Evolutionary conservation across 2,329 filamentous ascomycete species (phyloP), one percentile per base, ranked within the genome.

Genomic region (Bipolaris victoriae): DNA sequence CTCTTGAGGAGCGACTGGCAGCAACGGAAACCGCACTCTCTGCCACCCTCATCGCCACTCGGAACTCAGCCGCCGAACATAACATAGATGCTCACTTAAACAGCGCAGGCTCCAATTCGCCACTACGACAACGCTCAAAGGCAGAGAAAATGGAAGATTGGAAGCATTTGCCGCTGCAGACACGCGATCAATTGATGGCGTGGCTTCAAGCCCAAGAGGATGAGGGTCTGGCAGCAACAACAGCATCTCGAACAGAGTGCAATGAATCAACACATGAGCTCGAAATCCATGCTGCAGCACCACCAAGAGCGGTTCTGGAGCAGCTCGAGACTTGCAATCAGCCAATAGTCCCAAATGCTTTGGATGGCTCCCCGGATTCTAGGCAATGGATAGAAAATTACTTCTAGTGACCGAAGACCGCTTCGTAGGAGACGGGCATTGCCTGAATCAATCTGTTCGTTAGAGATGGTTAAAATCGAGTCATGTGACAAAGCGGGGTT

Each of bases 21-120:
- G 65, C 67, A n/a, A 70, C 68, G 3, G 68, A 71, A 52, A 49
- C 57, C 33, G 67, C 68, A 5, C 44, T 71, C 16, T 63, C 61
- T 41, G 52, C 60, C 22, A 45, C 62, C 9, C 58, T 71, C 24
- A 20, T 52, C 20, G 51, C 61, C 3, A 48, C 68, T 20, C 47
- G 63, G 3, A 41, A 61, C 3, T 52, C 55, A 5, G 49, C 41
- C 3, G 40, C 9, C 13, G 36, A 56, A 40, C 37, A 41, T 31
- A 41, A 51, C 20, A 37, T 45, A 20, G 44, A 55, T 1, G 24
- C 43, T 7, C 29, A 26, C n/a, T 18, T 57, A 3, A 13, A 50
- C 2, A 57, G 48, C 6, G 18, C 52, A 41, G 41, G 26, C 4
- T 35, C 49, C 6, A 22, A 24, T 15, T 5, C 55, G 4, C 20